phyloP scores from a whole-genome alignment of 2,329 filamentous ascomycete species.

The Hymenoscyphus repandus region DNA sequence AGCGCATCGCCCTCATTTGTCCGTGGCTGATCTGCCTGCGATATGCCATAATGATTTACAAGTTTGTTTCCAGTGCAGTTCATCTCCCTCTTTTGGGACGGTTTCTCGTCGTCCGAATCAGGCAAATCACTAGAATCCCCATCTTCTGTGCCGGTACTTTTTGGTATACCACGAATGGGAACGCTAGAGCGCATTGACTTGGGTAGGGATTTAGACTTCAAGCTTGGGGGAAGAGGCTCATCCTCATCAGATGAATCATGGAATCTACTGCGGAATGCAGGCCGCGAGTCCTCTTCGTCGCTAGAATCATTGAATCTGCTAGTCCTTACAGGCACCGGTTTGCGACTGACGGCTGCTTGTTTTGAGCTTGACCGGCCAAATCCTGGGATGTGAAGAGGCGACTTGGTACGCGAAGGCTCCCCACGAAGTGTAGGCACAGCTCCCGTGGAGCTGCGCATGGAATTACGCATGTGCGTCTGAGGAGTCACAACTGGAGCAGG shows the following conservation, averaged over 20 bases:
- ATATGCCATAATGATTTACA: not conserved
- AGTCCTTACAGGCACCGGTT: conserved; percentile 8
- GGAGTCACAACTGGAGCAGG: conserved; percentile 37
- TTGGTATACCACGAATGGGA: conserved; percentile 46
- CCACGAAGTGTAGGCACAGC: conserved; percentile 18
- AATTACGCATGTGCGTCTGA: conserved; percentile 38
- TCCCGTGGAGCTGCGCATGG: conserved; percentile 34
- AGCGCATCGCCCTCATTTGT: conserved; percentile 16
- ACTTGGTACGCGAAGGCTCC: conserved; percentile 12
- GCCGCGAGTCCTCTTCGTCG: conserved; percentile 29
- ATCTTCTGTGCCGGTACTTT: conserved; percentile 41
- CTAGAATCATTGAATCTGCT: conserved; percentile 33
- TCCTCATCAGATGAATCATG: conserved; percentile 61
- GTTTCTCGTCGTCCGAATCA: conserved; percentile 52
- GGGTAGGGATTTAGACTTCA: conserved; percentile 3
- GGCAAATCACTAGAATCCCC: conserved; percentile 57
- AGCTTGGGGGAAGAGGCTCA: conserved; percentile 23
- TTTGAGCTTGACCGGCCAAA: conserved; percentile 22
- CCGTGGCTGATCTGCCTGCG: not conserved
- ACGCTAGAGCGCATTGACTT: conserved; percentile 19
- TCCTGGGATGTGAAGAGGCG: conserved; percentile 14
- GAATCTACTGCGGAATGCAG: conserved; percentile 45
- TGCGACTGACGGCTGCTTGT: conserved; percentile 16
- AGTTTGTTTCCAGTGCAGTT: conserved; percentile 5
- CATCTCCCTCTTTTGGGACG: conserved; percentile 22